Evolutionary conservation across 2,329 filamentous ascomycete species (phyloP), one percentile per base, ranked within the genome.

Genomic region (Colletotrichum euphorbiae): DNA sequence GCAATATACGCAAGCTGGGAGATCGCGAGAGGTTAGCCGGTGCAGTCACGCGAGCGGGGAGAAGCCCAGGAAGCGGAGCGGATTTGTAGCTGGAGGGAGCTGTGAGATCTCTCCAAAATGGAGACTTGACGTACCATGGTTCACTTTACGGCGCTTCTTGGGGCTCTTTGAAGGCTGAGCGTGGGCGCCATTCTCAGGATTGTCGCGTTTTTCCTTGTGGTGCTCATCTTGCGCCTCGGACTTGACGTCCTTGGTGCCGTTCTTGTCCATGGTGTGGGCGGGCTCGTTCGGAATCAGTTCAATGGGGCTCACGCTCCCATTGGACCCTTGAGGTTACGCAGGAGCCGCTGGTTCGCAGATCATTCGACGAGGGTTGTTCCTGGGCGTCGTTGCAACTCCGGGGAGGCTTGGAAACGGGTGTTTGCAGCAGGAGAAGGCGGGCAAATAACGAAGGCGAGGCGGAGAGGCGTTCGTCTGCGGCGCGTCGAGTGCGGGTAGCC

Each of bases 141-240:
- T 94, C 74, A 95, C 92, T 83, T 95, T 95, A 84, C 92, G 91
- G 82, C 92, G 87, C 85, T 94, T 94, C 83, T 93, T 94, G 55
- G 91, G 90, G 78, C 89, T 92, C 79, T 87, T 85, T 40, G 42
- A 57, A 40, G 61, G 36, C 31, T 59, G 61, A 38, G 33, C 54
- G 72, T 81, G 73, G 69, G 73, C 70, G 70, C 78, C 76, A 43
- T 76, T 77, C 59, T 75, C 67, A n/a, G 75, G 71, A 72, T 74
- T 72, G 24, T 69, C 67, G 50, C 58, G 66, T 67, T 72, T 71
- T 63, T 62, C 46, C 61, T 70, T 69, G 72, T 73, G 71, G 71
- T 28, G 28, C 7, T 78, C 75, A 75, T 74, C 75, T 74, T 79
- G 72, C 74, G 76, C 71, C 71, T 78, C 79, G 74, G 80, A 76